These are phyloP conservation scores for Pestalotiopsis sp. DNA, from an alignment of 2,329 filamentous ascomycete genomes.

Conservation along the genomic window DNA sequence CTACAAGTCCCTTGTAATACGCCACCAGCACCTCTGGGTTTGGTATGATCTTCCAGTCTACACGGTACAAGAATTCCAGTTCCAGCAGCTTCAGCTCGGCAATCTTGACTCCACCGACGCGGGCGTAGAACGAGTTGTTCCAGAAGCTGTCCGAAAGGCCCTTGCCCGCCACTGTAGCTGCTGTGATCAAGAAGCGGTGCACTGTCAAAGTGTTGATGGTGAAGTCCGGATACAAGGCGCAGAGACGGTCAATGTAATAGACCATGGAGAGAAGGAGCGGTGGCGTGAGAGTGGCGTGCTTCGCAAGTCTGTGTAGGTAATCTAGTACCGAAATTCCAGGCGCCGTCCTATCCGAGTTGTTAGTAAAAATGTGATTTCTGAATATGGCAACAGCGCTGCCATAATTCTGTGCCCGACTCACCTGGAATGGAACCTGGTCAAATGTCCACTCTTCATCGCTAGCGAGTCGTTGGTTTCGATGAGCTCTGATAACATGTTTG, in stretches of 20 bases:
- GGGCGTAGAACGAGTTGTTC: slow-evolving; percentile 96
- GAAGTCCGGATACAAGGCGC: slow-evolving; percentile 89
- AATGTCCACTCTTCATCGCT: slow-evolving; percentile 79
- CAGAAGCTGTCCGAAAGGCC: slow-evolving; percentile 96
- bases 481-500: slow-evolving; percentile 93
- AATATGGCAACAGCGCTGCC: neutral
- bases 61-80: slow-evolving; percentile 86
- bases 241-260: slow-evolving; percentile 96
- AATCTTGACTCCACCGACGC: slow-evolving; percentile 89
- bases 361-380: slow-evolving; percentile 14
- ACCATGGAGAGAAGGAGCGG: slow-evolving; percentile 98
- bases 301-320: slow-evolving; percentile 89
- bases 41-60: slow-evolving; percentile 97
- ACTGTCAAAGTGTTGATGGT: slow-evolving; percentile 96
- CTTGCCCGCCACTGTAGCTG: slow-evolving; percentile 93
- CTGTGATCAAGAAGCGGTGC: slow-evolving; percentile 94
- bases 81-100: slow-evolving; percentile 89
- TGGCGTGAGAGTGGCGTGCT: slow-evolving; percentile 90
- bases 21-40: slow-evolving; percentile 91
- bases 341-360: slow-evolving; percentile 50
- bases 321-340: slow-evolving; percentile 94
- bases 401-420: slow-evolving; percentile 38
- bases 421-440: slow-evolving; percentile 96
- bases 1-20: slow-evolving; percentile 88
- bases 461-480: slow-evolving; percentile 91